Evolutionary conservation across 129 eudicot genomes (phyloP), one percentile per base, ranked within the genome.

Genomic region (Flaveria trinervia): DNA sequence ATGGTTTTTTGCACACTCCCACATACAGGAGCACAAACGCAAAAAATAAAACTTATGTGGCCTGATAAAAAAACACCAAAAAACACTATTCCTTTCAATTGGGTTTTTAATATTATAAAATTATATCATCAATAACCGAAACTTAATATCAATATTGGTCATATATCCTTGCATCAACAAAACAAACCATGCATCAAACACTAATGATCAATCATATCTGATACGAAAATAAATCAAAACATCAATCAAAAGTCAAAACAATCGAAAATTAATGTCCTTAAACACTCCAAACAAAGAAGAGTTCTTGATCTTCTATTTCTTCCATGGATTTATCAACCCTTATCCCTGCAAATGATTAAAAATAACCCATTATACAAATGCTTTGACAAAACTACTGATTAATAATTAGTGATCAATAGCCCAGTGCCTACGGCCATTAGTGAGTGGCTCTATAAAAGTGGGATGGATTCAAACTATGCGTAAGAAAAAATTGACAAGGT

Each of bases 281-380:
- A 80, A 36, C 79, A 77, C 57, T 81, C 82, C 82, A 84, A 81
- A 61, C 76, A 51, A 76, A 69, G 14, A 1, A 61, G 76, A 80
- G 54, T 73, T 73, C 45, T 66, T 66, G 75, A 73, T 83, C 88
- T 82, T 45, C 83, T 72, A 75, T 62, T 68, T 79, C 79, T 28
- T 70, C 76, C 76, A 16, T 25, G 22, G 67, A 74, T 74, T 62
- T 74, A 45, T 52, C 79, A 70, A 66, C 26, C 73, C 11, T 54
- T 11, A 33, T 44, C 73, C 83, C 83, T 84, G 83, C 81, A 36
- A 36, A 36, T 36, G 41, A 65, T 65, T 76, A 70, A 49, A 49
- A 55, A 16, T 12, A 65, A 30, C n/a, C n/a, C 48, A 30, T 65
- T 65, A 64, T 64, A 64, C 3, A 52, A 15, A 52, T 16, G 57